Percentiles rank a stretch among this genome's conserved stretches.
Evolutionary conservation across 2,329 filamentous ascomycete species (phyloP).

Genomic region (Monosporascus sp.): DNA sequence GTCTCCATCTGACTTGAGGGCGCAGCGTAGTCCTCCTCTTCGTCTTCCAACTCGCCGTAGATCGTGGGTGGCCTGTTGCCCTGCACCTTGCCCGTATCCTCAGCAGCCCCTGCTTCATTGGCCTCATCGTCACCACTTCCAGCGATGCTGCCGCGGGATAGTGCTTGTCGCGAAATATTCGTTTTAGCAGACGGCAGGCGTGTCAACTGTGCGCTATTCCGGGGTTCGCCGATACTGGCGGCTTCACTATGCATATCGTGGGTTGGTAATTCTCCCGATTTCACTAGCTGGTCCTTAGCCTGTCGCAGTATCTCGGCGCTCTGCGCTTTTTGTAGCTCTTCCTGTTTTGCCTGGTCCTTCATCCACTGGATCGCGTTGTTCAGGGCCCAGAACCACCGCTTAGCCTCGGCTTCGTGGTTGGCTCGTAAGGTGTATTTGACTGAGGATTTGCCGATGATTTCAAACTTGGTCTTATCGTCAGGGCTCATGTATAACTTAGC

Average conservation of each 20-base stretch:
- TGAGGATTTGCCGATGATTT: slow-evolving; percentile 95
- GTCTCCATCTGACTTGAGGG: slow-evolving; percentile 74
- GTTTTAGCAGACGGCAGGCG: slow-evolving; percentile 34
- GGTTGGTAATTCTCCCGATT: slow-evolving; percentile 41
- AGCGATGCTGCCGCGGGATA: slow-evolving; percentile 39
- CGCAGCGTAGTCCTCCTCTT: slow-evolving; percentile 69
- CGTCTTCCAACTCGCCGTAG: slow-evolving; percentile 40
- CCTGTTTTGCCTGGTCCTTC: slow-evolving; percentile 93
- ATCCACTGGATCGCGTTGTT: slow-evolving; percentile 99
- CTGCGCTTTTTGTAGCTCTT: slow-evolving; percentile 69
- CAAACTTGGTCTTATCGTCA: slow-evolving; percentile 95
- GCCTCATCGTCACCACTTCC: slow-evolving; percentile 49
- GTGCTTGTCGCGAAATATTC: slow-evolving; percentile 20
- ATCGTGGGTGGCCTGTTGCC: slow-evolving; percentile 31
- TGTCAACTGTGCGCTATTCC: slow-evolving; percentile 41
- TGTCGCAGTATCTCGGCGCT: slow-evolving; percentile 72
- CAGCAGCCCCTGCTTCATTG: slow-evolving; percentile 42
- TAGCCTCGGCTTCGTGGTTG: slow-evolving; percentile 96
- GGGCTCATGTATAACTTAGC: slow-evolving; percentile 92
- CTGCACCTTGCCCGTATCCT: slow-evolving; percentile 32
- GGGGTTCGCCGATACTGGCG: slow-evolving; percentile 44
- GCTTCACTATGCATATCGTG: slow-evolving; percentile 46
- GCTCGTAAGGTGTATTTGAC: slow-evolving; percentile 98
- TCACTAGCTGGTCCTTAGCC: slow-evolving; percentile 70
- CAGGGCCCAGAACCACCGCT: slow-evolving; percentile 97